Conservation (phyloP, 2,329 filamentous ascomycete species). For the Cladosporium sphaerospermum region DNA sequence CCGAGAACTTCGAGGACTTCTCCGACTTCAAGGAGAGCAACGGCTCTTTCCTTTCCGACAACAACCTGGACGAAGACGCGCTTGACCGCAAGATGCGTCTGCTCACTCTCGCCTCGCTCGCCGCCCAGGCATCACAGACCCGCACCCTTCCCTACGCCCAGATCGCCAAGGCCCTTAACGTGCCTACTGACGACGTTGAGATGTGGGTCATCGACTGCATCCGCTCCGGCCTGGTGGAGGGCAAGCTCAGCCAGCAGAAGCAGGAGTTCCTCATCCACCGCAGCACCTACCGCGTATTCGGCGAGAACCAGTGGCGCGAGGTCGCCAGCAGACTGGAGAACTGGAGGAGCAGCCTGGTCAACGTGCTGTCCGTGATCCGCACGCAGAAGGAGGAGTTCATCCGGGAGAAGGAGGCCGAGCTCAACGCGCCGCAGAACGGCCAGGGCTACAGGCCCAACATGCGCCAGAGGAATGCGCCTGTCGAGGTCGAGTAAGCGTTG, state of each 20-base stretch:
- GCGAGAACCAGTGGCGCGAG: conserved; percentile 97
- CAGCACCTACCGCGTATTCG: conserved; percentile 93
- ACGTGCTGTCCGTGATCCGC: conserved; percentile 71
- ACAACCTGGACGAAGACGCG: conserved; percentile 62
- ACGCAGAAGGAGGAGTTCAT: conserved; percentile 75
- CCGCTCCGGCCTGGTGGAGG: conserved; percentile 89
- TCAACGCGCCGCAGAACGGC: conserved; percentile 23
- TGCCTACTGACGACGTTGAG: conserved; percentile 80
- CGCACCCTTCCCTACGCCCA: conserved; percentile 82
- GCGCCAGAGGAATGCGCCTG: conserved; percentile 21
- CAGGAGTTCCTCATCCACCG: conserved; percentile 93
- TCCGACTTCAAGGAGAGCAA: conserved; percentile 93
- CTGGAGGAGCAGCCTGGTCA: conserved; percentile 76
- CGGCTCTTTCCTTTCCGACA: conserved; percentile 72
- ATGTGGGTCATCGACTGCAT: conserved; percentile 99
- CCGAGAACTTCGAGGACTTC: conserved; percentile 91
- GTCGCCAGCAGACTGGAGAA: conserved; percentile 84
- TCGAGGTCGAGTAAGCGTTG: conserved; percentile 23
- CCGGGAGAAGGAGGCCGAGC: conserved; percentile 69
- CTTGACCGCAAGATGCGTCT: conserved; percentile 95
- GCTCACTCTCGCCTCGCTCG: conserved; percentile 83
- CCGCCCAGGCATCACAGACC: conserved; percentile 67
- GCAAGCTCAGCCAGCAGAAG: conserved; percentile 89
- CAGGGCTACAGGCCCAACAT: conserved; percentile 23
- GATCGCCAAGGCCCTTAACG: conserved; percentile 79